Percentiles rank a stretch among this genome's conserved stretches.
These are phyloP conservation scores for Hypoxylon subgilvum DNA, from an alignment of 495 filamentous ascomycete genomes.

Conservation along the genomic window DNA sequence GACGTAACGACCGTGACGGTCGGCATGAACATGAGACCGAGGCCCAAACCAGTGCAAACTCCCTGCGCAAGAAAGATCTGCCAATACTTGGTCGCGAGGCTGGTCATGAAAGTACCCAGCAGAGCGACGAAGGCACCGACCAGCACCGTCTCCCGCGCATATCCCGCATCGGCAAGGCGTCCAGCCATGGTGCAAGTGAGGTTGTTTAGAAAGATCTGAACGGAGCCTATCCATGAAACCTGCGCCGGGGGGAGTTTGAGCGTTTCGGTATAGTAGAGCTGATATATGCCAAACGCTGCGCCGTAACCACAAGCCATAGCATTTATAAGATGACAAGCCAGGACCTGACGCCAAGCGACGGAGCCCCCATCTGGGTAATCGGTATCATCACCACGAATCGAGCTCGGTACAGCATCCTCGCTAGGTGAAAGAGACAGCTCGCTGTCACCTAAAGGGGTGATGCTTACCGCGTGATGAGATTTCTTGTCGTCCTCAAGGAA, in stretches of 20 bases:
- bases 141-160: constrained; percentile 44
- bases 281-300: constrained; percentile 53
- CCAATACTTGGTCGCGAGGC: constrained; percentile 49
- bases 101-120: constrained; percentile 53
- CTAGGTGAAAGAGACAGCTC: constrained; percentile 18
- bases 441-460: constrained; percentile 18
- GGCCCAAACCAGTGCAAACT: constrained; percentile 47
- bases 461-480: constrained; percentile 21
- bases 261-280: constrained; percentile 54
- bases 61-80: constrained; percentile 55
- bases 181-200: constrained; percentile 48
- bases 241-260: constrained; percentile 48
- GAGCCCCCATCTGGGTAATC: constrained; percentile 48
- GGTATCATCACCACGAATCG: constrained; percentile 8
- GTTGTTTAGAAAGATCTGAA: constrained; percentile 53
- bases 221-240: constrained; percentile 55
- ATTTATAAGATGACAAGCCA: constrained; percentile 49
- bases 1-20: constrained; percentile 47
- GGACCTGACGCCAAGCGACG: constrained; percentile 51
- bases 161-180: constrained; percentile 51
- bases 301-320: constrained; percentile 52
- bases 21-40: constrained; percentile 55
- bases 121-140: constrained; percentile 46
- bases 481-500: constrained; percentile 14
- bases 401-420: constrained; percentile 9